Percentiles rank a stretch among this genome's conserved stretches.
Conservation (phyloP, 2,329 filamentous ascomycete genomes). For the Tolypocladium ophioglossoides region DNA sequence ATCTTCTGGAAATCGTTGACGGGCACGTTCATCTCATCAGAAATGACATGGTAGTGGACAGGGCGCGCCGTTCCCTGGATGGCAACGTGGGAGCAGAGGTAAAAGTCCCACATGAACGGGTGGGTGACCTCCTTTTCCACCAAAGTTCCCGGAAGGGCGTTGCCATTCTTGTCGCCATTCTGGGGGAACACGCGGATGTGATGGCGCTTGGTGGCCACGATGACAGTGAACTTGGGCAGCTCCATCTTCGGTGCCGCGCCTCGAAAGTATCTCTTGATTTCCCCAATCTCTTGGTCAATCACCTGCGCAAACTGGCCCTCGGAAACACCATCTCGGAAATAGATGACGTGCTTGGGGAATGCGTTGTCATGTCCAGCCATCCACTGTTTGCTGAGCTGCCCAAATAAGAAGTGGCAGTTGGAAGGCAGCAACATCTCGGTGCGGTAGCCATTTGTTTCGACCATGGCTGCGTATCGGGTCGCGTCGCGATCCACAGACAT, state of each 20-base stretch:
- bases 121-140: slow-evolving; percentile 87
- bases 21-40: slow-evolving; percentile 64
- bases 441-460: slow-evolving; percentile 74
- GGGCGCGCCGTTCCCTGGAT: slow-evolving; percentile 92
- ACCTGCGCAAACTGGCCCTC: slow-evolving; percentile 79
- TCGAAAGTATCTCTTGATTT: slow-evolving; percentile 54
- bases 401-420: slow-evolving; percentile 58
- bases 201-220: slow-evolving; percentile 87
- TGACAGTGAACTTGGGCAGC: slow-evolving; percentile 63
- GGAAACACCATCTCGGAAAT: slow-evolving; percentile 86
- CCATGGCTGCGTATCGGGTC: slow-evolving; percentile 67
- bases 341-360: slow-evolving; percentile 66
- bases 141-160: slow-evolving; percentile 75
- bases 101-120: slow-evolving; percentile 86
- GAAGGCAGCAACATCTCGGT: slow-evolving; percentile 64
- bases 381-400: slow-evolving; percentile 57
- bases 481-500: slow-evolving; percentile 64
- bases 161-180: slow-evolving; percentile 61
- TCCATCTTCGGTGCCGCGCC: slow-evolving; percentile 24
- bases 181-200: slow-evolving; percentile 88
- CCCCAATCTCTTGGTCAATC: slow-evolving; percentile 62
- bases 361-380: slow-evolving; percentile 32
- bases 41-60: slow-evolving; percentile 81
- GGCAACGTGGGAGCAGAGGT: slow-evolving; percentile 51
- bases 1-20: slow-evolving; percentile 69